These are phyloP conservation scores for Suillus subaureus DNA, from an alignment of 768 basidiomycete genomes.

Conservation along the genomic window DNA sequence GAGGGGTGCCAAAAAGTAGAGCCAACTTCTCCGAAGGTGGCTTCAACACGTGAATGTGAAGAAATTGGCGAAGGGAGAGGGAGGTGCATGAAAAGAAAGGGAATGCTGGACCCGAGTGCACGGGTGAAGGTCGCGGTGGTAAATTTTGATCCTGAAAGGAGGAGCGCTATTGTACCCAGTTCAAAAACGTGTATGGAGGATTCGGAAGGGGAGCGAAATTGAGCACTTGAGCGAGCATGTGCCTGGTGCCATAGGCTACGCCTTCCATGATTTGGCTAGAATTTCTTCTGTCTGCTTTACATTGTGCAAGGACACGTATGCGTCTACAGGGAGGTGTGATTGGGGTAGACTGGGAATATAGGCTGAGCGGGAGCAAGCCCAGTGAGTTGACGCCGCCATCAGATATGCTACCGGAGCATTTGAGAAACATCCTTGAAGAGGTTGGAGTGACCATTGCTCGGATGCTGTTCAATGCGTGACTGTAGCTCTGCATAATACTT, in stretches of 20 bases:
- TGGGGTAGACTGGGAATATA: no score
- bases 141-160: constrained; percentile 85
- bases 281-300: no score
- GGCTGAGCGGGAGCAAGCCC: no score
- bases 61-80: constrained; percentile 41
- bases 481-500: no score
- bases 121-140: constrained; percentile 68
- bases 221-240: constrained; percentile 28
- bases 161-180: constrained; percentile 54
- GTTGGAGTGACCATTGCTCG: no score
- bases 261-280: constrained; percentile 55
- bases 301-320: no score
- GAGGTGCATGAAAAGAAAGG: constrained; percentile 78
- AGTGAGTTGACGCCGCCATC: no score
- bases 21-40: constrained; percentile 47
- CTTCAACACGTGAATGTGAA: constrained; percentile 4
- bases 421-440: no score
- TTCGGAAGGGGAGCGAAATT: background rate
- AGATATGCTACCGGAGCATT: no score
- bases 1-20: constrained; percentile 70
- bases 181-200: background rate
- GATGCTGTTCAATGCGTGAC: no score
- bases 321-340: no score
- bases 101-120: constrained; percentile 74
- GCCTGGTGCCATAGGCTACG: no score